Evolutionary conservation across 495 filamentous ascomycete species (phyloP), one percentile per base, ranked within the genome.

Genomic region (Aspergillus taichungensis): DNA sequence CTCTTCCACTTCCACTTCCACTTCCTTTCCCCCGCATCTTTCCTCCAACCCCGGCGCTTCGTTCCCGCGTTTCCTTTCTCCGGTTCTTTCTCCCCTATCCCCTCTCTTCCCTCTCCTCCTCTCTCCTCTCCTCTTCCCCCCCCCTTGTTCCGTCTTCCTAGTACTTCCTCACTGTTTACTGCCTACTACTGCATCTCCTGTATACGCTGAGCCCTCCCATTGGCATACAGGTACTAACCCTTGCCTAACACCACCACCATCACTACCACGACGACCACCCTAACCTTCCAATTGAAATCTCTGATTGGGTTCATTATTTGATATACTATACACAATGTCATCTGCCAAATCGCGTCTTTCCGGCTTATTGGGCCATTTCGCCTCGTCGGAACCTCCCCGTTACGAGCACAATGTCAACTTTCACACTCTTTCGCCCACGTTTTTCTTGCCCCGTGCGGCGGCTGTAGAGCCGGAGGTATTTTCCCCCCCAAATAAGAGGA

Each of bases 391-490:
- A 43, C 54, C 67, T 50, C 34, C 56, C 38, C 61, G 54, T 44
- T 61, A 53, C 37, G 54, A 75, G 18, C 78, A 82, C 52, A 69
- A 55, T 14, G 59, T 78, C 56, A 79, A 95, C 69, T 71, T 85
- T 51, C 86, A 92, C 59, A 78, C 82, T 8, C 78, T 98, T 12
- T 88, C 87, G 1, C 92, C 92, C 0, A 98, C 94, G 2, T 80
- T 78, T 64, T 97, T 95, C 60, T 76, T 98, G 10, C 83, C 84
- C 30, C 80, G 91, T 41, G 92, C 92, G 27, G 92, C 91, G 5
- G 71, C 75, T 32, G 90, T 98, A 52, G 92, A 98, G 62, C 92
- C 92, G 18, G 73, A 90, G 56, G 89, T 83, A 57, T 45, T 75
- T 57, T 28, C 6, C 18, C 11, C 41, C 24, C 35, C n/a, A 24